Evolutionary conservation across 2,329 filamentous ascomycete genomes (phyloP).

Genomic region (Stachybotrys echinatus): DNA sequence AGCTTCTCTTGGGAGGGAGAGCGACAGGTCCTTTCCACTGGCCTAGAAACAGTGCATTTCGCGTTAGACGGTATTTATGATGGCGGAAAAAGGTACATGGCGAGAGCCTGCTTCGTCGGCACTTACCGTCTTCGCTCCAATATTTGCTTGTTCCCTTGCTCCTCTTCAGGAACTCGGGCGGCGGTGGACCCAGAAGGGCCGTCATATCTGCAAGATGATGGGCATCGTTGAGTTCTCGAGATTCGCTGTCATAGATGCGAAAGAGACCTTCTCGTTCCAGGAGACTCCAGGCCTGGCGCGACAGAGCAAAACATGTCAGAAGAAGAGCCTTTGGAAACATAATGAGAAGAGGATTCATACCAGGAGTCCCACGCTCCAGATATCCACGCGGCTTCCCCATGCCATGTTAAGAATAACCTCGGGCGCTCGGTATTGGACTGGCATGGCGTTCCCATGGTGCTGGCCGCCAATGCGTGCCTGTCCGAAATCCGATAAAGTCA

Average conservation of each 20-base stretch:
- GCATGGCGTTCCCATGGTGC: slow-evolving; percentile 19
- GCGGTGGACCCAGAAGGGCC: slow-evolving; percentile 20
- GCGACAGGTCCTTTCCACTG: slow-evolving; percentile 18
- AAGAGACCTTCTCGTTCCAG: slow-evolving; percentile 16
- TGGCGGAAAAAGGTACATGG: too few species aligned
- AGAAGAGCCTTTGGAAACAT: background rate
- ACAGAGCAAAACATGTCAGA: slow-evolving; percentile 2
- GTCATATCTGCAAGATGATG: slow-evolving; percentile 22
- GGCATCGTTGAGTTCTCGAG: slow-evolving; percentile 16
- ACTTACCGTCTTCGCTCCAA: slow-evolving; percentile 19
- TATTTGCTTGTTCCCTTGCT: slow-evolving; percentile 15
- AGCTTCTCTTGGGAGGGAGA: slow-evolving; percentile 9
- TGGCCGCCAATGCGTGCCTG: slow-evolving; percentile 25
- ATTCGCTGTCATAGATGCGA: slow-evolving; percentile 13
- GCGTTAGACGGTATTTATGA: background rate
- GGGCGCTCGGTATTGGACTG: slow-evolving; percentile 24
- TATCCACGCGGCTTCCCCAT: slow-evolving; percentile 26
- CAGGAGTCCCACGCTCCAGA: slow-evolving; percentile 28
- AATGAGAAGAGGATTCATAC: slow-evolving; percentile 13
- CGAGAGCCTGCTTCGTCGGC: too few species aligned
- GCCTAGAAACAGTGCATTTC: slow-evolving; percentile 8
- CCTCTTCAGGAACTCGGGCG: slow-evolving; percentile 14
- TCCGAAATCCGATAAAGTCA: slow-evolving; percentile 28
- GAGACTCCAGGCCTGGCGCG: slow-evolving; percentile 17
- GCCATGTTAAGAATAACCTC: slow-evolving; percentile 30